Evolutionary conservation across 768 basidiomycete species (phyloP).

Genomic region (Rhizopogon vinicolor): DNA sequence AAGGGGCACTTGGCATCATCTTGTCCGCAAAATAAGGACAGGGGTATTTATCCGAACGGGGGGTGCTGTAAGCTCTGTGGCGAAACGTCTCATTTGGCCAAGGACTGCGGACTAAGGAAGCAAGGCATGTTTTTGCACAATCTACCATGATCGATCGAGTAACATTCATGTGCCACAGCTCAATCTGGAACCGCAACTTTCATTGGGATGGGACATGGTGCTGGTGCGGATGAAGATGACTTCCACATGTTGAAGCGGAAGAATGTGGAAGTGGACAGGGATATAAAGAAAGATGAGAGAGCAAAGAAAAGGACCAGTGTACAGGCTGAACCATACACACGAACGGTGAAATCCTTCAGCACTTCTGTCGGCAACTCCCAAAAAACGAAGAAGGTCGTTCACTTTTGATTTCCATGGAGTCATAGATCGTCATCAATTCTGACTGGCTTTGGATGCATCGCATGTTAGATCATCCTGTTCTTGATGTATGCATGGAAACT

Average conservation of each 20-base stretch:
- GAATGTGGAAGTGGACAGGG: constrained; percentile 53
- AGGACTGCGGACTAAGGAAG: constrained; percentile 68
- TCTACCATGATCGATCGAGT: neutral
- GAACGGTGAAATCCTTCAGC: constrained; percentile 32
- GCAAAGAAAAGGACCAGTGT: constrained; percentile 37
- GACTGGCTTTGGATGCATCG: neutral
- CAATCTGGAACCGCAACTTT: constrained; percentile 18
- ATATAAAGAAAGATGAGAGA: constrained; percentile 48
- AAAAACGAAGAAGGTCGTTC: constrained; percentile 42
- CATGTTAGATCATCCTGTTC: neutral
- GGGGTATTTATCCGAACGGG: constrained; percentile 87
- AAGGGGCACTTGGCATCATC: constrained; percentile 83
- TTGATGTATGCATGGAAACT: neutral
- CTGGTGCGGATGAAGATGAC: constrained; percentile 92
- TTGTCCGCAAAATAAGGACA: constrained; percentile 76
- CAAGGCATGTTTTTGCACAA: constrained; percentile 35
- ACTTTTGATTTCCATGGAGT: constrained; percentile 30
- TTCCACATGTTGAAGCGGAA: constrained; percentile 78
- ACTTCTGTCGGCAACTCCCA: constrained; percentile 15
- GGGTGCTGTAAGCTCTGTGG: constrained; percentile 89
- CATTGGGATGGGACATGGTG: constrained; percentile 37
- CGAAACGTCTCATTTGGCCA: constrained; percentile 80
- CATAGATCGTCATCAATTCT: neutral
- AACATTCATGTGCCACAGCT: neutral
- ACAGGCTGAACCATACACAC: constrained; percentile 40